Conservation (phyloP, 2,329 filamentous ascomycete species). For the Aurifilum marmelostoma region DNA sequence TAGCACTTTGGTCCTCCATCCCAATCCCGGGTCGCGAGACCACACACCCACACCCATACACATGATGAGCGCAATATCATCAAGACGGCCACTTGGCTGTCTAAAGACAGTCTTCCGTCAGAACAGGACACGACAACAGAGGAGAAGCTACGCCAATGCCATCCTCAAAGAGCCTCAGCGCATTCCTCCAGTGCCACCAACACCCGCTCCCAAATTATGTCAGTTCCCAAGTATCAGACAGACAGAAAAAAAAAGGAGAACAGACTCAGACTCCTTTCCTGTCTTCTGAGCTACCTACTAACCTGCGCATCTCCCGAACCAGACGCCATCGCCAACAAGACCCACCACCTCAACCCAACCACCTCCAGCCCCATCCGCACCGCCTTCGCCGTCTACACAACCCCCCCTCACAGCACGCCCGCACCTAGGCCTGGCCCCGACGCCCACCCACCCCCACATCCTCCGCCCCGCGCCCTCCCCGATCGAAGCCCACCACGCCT, state of each 20-base stretch:
- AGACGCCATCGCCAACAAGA: constrained; percentile 35
- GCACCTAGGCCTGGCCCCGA: constrained; percentile 14
- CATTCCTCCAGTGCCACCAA: constrained; percentile 32
- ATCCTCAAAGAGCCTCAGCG: constrained; percentile 22
- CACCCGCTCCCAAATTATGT: constrained; percentile 39
- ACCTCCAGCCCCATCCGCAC: constrained; percentile 39
- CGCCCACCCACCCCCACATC: constrained; percentile 23
- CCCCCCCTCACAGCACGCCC: constrained; percentile 23
- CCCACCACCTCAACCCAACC: constrained; percentile 37
- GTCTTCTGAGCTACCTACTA: neutral
- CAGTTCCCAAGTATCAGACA: constrained; percentile 19
- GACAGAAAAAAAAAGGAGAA: no score
- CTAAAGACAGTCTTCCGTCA: constrained; percentile 68
- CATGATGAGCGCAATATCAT: constrained; percentile 63
- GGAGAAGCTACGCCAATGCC: constrained; percentile 21
- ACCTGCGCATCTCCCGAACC: neutral
- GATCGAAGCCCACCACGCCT: constrained; percentile 65
- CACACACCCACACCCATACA: constrained; percentile 9
- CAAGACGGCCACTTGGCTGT: constrained; percentile 70
- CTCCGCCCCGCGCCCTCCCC: constrained; percentile 51
- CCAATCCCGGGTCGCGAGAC: constrained; percentile 21
- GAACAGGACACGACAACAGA: constrained; percentile 50
- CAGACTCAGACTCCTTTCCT: no score
- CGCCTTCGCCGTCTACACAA: constrained; percentile 54
- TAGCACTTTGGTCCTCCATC: constrained; percentile 15